Evolutionary conservation across 345 rosid genomes (phyloP).

Genomic region (Gossypioides kirkii): DNA sequence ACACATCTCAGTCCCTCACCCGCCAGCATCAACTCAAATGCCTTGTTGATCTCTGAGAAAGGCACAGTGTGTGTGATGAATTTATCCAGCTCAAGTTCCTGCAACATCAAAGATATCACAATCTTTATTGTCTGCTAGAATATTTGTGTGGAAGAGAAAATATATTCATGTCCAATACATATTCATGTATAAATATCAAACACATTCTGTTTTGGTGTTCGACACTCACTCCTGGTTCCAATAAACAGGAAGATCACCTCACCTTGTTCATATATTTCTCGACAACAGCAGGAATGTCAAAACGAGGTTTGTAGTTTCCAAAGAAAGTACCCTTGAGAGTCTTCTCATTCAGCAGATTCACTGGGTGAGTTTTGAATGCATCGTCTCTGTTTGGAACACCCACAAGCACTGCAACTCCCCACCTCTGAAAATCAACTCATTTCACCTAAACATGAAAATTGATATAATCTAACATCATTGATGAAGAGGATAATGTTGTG

Average conservation of each 20-base stretch:
- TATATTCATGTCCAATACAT: too few relatives aligned
- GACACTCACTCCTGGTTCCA: too few relatives aligned
- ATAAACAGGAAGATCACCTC: not conserved
- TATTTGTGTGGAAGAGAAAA: too few relatives aligned
- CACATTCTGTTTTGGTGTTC: too few relatives aligned
- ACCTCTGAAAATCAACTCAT: conserved; percentile 36
- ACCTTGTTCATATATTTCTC: conserved; percentile 63
- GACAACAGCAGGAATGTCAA: conserved; percentile 57
- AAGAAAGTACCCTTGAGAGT: conserved; percentile 68
- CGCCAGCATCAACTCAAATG: not conserved
- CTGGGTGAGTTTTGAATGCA: conserved; percentile 50
- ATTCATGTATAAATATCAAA: too few relatives aligned
- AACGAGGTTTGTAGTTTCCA: conserved; percentile 61
- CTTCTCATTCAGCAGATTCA: conserved; percentile 57
- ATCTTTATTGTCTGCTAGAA: not conserved
- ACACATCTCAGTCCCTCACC: not conserved
- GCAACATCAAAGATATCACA: not conserved
- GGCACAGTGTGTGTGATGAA: not conserved
- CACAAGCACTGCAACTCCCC: conserved; percentile 78
- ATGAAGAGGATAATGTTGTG: not conserved
- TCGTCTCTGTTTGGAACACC: conserved; percentile 68
- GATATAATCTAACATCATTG: not conserved
- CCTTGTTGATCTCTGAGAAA: not conserved
- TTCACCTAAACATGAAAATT: not conserved
- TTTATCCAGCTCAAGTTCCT: not conserved